Base-by-base conservation (phyloP, 768 basidiomycete species). In the Trametes villosa region DNA sequence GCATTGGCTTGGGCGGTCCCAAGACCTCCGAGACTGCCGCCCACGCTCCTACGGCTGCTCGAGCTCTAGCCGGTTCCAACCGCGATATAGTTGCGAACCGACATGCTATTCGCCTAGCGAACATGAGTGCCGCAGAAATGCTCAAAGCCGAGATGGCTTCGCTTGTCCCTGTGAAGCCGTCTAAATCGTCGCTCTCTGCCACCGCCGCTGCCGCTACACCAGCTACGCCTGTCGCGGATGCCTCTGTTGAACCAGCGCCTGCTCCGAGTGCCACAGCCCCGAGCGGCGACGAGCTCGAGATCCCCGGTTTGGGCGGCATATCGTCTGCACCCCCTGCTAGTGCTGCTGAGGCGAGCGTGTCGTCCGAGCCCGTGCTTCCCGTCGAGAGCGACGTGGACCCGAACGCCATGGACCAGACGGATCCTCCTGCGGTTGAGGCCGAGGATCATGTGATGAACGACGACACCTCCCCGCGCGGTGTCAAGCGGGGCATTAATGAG, bases 121-220 rank as follows among this genome's bases (percentile, higher is more conserved):
- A 98, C 71, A 86, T 98, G 86, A 93, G 87, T 78, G 96, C 96
- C 45, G 96, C 96, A 56, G 93, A 98, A 72, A 84, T 89, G 73
- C 81, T 98, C 68, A 96, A 93, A 76, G 94, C 93, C 52, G 93
- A 98, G 75, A 75, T 98, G 64, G 83, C 87, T 65, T 84, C 86
- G 22, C 70, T 79, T 45, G 64, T 74, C 53, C 77, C 82, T 13
- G 72, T 78, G 51, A 80, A 78, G 65, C 65, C 74, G 15, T 71
- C 74, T 7, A 49, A 64, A 56, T 58, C 46, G 36, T 67, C 66
- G 36, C n/a, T 53, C 54, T 24, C 70, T 40, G 46, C 65, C 46
- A 34, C 68, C 29, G 46, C 66, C n/a, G 54, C 34, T 53, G 49
- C 66, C 36, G 48, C 55, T 33, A 36, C 66, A 13, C 41, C 59